Percentiles rank a stretch among this genome's conserved stretches.
Conservation (phyloP, 2,329 filamentous ascomycete genomes). For the Calonectria montana region DNA sequence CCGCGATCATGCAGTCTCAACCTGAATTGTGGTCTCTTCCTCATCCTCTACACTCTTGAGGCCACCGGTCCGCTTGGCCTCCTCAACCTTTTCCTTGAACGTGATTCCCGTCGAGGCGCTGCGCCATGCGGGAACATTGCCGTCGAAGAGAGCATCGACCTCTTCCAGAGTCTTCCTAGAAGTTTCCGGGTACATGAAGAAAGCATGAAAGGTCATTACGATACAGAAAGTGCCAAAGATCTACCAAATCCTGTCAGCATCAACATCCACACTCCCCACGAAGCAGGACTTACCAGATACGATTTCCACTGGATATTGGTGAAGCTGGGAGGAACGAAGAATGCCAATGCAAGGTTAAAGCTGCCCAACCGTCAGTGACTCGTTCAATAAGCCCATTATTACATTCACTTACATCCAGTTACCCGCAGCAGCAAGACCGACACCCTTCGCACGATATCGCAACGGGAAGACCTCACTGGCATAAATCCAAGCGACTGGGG, state of each 20-base stretch:
- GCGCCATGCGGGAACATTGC: slow-evolving; percentile 37
- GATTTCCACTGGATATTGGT: slow-evolving; percentile 60
- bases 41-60: slow-evolving; percentile 32
- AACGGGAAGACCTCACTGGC: slow-evolving; percentile 67
- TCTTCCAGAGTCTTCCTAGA: slow-evolving; percentile 45
- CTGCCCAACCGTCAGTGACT: slow-evolving; percentile 14
- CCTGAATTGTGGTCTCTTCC: slow-evolving; percentile 28
- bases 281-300: slow-evolving; percentile 44
- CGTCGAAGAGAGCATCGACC: slow-evolving; percentile 36
- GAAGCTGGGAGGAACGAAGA: slow-evolving; percentile 52
- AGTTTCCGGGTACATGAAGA: slow-evolving; percentile 69
- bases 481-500: slow-evolving; percentile 66
- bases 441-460: slow-evolving; percentile 63
- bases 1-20: slow-evolving; percentile 28
- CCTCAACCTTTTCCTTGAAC: slow-evolving; percentile 33
- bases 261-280: neutral
- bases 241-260: slow-evolving; percentile 38
- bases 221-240: slow-evolving; percentile 56
- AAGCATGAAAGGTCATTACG: slow-evolving; percentile 55
- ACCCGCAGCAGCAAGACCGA: slow-evolving; percentile 61
- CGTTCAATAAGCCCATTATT: neutral
- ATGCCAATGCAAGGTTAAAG: slow-evolving; percentile 54
- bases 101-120: slow-evolving; percentile 24
- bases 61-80: slow-evolving; percentile 33
- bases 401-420: slow-evolving; percentile 49